Base-by-base conservation (phyloP, 106 monocot species). In the Cymbidium sinense region DNA sequence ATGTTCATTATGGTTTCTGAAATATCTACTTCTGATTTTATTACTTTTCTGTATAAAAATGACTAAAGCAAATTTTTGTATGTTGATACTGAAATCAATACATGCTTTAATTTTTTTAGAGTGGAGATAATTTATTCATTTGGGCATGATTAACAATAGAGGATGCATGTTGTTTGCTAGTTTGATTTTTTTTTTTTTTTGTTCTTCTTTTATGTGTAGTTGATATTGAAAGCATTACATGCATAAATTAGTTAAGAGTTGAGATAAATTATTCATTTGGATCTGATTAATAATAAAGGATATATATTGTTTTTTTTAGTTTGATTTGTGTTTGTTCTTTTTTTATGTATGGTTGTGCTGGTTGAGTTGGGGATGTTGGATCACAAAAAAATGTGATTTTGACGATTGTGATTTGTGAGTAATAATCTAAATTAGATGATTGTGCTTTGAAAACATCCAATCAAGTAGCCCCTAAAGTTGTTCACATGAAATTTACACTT, bases 1-100 rank as follows among this genome's bases (percentile, higher is more conserved):
- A 67, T 78, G 2, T 75, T 75, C 70, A 21, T 73, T 50, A 61
- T 69, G 51, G 5, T 76, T 36, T n/a, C 34, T 54, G 8, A 2
- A 67, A 30, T 18, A 13, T 43, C 5, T 78, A 12, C 2, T 5
- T 30, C n/a, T n/a, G n/a, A n/a, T n/a, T n/a, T n/a, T 47, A 13
- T 47, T 10, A 47, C 11, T n/a, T 23, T 58, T 58, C 2, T 58
- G 18, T 5, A 58, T 58, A n/a, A 58, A 23, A 58, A 58, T 58
- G 21, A 18, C n/a, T 0, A 1, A n/a, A 25, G 23, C 4, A 58
- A 20, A 20, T 52, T 52, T 58, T 76, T 76, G 27, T 21, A 28
- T 34, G 33, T 52, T 52, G 52, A 76, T 52, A 20, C 20, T 34
- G 12, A 34, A 33, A 30, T 3, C 37, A 20, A 12, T 29, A 33